These are phyloP conservation scores for Botrytis pseudocinerea DNA, from an alignment of 2,329 filamentous ascomycete species.

Conservation along the genomic window DNA sequence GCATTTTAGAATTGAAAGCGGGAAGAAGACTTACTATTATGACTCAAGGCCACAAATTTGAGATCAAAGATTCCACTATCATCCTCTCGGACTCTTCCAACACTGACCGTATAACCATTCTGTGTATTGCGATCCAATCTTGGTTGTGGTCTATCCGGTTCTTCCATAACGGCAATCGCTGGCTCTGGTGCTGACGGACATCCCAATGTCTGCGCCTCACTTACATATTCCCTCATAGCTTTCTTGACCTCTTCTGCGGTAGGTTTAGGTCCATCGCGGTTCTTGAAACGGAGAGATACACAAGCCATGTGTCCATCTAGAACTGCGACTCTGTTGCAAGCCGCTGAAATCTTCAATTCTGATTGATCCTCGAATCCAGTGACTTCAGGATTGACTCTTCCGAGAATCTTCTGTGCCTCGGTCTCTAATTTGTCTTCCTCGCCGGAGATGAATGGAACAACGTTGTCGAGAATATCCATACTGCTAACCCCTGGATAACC, in stretches of 20 bases:
- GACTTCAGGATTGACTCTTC: constrained; percentile 66
- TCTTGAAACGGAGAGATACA: constrained; percentile 80
- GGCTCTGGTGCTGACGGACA: constrained; percentile 82
- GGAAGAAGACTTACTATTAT: constrained; percentile 56
- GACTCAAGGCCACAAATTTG: constrained; percentile 90
- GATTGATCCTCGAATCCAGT: constrained; percentile 77
- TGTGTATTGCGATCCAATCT: constrained; percentile 84
- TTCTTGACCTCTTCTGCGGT: constrained; percentile 73
- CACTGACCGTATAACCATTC: constrained; percentile 85
- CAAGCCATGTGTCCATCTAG: constrained; percentile 96
- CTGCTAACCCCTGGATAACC: constrained; percentile 86
- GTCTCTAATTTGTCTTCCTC: constrained; percentile 97
- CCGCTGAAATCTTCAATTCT: constrained; percentile 74
- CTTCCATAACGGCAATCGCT: constrained; percentile 86
- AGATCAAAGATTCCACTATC: constrained; percentile 89
- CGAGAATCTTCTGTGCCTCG: constrained; percentile 93
- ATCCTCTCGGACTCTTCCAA: constrained; percentile 79
- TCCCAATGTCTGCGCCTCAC: constrained; percentile 78
- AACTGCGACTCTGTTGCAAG: constrained; percentile 93
- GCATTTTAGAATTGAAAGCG: background rate
- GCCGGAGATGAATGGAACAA: constrained; percentile 88
- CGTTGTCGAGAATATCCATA: constrained; percentile 96
- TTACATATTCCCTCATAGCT: constrained; percentile 77
- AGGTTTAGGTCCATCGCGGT: constrained; percentile 63
- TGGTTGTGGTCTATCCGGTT: constrained; percentile 87